These are phyloP conservation scores for Chrysanthemum seticuspe DNA, from an alignment of 129 eudicot species.

Conservation along the genomic window DNA sequence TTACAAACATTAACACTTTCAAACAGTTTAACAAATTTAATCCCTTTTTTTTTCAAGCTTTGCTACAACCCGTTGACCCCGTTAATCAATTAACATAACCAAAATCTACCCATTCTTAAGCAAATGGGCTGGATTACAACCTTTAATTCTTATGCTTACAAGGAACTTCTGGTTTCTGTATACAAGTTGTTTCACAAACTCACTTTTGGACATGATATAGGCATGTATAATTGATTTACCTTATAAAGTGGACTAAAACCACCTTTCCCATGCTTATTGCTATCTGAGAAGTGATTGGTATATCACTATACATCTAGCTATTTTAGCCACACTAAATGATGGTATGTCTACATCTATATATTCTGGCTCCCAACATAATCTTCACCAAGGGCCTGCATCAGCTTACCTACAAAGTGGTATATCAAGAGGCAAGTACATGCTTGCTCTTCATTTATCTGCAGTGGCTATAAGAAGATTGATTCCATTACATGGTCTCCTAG, in stretches of 20 bases:
- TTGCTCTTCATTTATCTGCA: background rate
- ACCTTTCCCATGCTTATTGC: slow-evolving; percentile 23
- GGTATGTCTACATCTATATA: slow-evolving; percentile 7
- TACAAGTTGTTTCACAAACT: background rate
- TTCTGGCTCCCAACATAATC: background rate
- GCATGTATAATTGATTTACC: background rate
- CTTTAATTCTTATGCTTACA: too few species aligned
- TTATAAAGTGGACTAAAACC: slow-evolving; percentile 22
- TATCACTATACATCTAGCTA: too few species aligned
- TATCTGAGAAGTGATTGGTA: slow-evolving; percentile 8
- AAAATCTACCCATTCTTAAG: too few species aligned
- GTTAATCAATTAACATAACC: too few species aligned
- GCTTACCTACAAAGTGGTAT: too few species aligned
- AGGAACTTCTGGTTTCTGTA: background rate
- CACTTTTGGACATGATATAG: background rate
- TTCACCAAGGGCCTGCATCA: too few species aligned
- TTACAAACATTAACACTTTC: background rate
- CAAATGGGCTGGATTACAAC: too few species aligned
- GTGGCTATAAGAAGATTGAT: background rate
- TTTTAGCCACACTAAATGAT: slow-evolving; percentile 12
- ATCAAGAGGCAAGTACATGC: background rate
- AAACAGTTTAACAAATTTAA: too few species aligned
- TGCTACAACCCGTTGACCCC: too few species aligned
- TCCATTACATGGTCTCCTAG: background rate
- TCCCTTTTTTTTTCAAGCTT: too few species aligned